These are phyloP conservation scores for Botrytis tulipae DNA, from an alignment of 2,329 filamentous ascomycete species.

Conservation along the genomic window DNA sequence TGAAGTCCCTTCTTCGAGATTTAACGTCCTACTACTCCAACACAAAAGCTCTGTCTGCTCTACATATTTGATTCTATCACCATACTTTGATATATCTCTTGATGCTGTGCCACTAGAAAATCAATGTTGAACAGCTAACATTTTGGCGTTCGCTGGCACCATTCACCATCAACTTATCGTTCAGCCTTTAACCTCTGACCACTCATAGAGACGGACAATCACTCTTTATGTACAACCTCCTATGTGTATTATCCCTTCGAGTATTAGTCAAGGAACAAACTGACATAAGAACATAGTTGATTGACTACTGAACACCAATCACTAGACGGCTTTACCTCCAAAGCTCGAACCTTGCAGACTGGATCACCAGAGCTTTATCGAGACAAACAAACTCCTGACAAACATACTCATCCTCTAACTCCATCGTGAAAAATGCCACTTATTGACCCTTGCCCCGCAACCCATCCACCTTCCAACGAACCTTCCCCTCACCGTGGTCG, in stretches of 20 bases:
- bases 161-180: constrained; percentile 1
- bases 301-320: neutral
- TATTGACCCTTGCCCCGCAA: neutral
- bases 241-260: neutral
- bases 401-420: neutral
- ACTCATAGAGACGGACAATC: neutral
- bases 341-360: neutral
- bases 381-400: neutral
- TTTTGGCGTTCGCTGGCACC: constrained; percentile 15
- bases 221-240: neutral
- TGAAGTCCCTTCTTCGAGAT: neutral
- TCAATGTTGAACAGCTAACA: neutral
- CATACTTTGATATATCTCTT: neutral
- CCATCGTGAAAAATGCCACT: constrained; percentile 7
- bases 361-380: neutral
- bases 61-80: neutral
- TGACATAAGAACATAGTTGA: neutral
- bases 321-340: neutral
- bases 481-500: constrained; percentile 30
- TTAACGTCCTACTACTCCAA: neutral
- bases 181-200: neutral
- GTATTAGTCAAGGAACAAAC: neutral
- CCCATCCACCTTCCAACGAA: neutral
- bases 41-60: neutral
- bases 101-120: neutral